Evolutionary conservation across 495 filamentous ascomycete species (phyloP), one percentile per base, ranked within the genome.

Genomic region (Hypoxylon cercidicola): DNA sequence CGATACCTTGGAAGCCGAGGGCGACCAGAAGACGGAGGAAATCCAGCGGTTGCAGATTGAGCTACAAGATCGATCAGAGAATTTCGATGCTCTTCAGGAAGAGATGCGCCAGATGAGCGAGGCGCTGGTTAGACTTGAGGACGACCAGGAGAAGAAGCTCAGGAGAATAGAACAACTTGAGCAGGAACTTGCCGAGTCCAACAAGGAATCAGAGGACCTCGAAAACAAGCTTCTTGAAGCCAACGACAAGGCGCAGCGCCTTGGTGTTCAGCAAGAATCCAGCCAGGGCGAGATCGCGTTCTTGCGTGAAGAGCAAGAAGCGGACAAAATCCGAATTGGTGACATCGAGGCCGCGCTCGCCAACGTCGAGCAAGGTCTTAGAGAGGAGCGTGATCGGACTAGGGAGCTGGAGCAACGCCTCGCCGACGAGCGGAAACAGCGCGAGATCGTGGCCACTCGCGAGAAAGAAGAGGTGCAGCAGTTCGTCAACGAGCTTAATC

Each of bases 241-340:
- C 11, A 93, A 92, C 66, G 86, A 89, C 63, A 97, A 97, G 78
- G 88, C 89, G 30, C 88, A 96, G 67, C 84, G 93, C 39, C 81
- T 97, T 10, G 89, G 88, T 8, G 91, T 99, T 48, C 93, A 98
- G 75, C 88, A 92, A 51, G 95, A 99, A 78, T 95, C 91, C 3
- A 89, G 88, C 59, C 93, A 97, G 71, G 89, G 88, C 48, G 95
- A 99, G 76, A 96, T 98, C 73, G 87, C 90, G 0, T 99, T 99
- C 85, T 73, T 99, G 21, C 88, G 96, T 5, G 96, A 99, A 71
- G 95, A 99, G 78, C 95, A 98, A 79, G 95, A 99, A 75, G 88
- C 85, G 34, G 96, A 99, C 75, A 99, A 98, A 84, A 97, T 99
- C 72, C 92, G 92, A 74, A 99, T 98, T 65, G 93, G 95, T 18